Evolutionary conservation across 352 stramenopile genomes (phyloP), one percentile per base, ranked within the genome.

Genomic region (Globisporangium splendens): DNA sequence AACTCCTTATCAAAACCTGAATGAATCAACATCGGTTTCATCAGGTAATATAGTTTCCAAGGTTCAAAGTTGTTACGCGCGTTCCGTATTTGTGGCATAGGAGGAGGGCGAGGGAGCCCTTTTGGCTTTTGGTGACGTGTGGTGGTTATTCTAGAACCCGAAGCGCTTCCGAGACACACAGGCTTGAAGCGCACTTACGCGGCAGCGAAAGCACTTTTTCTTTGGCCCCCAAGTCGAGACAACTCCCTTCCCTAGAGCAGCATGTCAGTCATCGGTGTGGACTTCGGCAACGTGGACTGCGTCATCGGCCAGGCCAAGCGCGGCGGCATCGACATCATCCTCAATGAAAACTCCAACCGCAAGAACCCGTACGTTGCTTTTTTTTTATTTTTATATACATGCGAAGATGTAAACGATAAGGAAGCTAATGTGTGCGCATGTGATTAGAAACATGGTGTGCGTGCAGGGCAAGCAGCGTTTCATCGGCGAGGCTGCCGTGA

Each of bases 281-380:
- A 99, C 79, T 98, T 99, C 69, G 96, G 96, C 59, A 97, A 97
- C 72, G 83, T 96, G 58, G 95, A 98, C 71, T 97, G 91, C 73
- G 88, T 98, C 42, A 98, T 99, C 59, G 95, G 91, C 50, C 92
- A 98, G 67, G 96, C 96, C 56, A 97, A 97, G 66, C 87, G 96
- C 65, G 96, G 96, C 68, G 97, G 96, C 68, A 97, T 99, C 56
- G 96, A 99, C 80, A 98, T 99, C 51, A 98, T 99, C 84, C 82
- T 99, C 35, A 99, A 99, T 88, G 97, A 99, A 68, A 98, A 97
- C 75, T 99, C 94, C 50, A 98, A 99, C 77, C 86, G 97, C 72
- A 96, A 98, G 72, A 99, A 99, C 75, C 95, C 96, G 79, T 91
- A 79, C 51, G 80, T 75, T 49, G 1, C 13, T 38, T 6, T 3